Conservation (phyloP, 345 rosid genomes). For the Clarkia xantiana region DNA sequence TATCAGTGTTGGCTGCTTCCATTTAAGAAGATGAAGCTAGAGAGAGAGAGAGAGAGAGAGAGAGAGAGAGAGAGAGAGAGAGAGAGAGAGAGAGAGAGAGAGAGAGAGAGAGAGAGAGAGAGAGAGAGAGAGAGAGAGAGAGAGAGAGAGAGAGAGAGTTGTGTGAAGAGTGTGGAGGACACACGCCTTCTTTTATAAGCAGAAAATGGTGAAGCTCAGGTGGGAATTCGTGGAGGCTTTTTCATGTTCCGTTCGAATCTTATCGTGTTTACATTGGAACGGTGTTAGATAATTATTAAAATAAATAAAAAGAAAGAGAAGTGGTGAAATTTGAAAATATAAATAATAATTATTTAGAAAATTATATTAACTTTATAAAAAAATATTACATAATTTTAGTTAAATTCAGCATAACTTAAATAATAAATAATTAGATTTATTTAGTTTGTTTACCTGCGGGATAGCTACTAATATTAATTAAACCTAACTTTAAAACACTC, state of each 20-base stretch:
- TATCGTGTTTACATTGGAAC: neutral
- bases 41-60: conserved; percentile 1
- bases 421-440: too few species aligned
- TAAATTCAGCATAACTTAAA: too few species aligned
- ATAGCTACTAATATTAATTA: too few species aligned
- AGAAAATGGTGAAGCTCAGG: neutral
- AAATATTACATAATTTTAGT: too few species aligned
- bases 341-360: too few species aligned
- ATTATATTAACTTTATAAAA: too few species aligned
- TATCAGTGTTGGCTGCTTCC: neutral
- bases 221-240: neutral
- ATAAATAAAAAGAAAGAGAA: too few species aligned
- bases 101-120: neutral
- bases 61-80: too few species aligned
- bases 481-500: too few species aligned
- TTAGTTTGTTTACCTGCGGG: too few species aligned
- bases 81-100: neutral
- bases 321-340: too few species aligned
- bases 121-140: neutral
- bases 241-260: neutral
- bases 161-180: conserved; percentile 9
- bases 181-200: conserved; percentile 5
- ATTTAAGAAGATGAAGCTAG: neutral
- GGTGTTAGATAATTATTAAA: neutral
- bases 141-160: neutral